Evolutionary conservation across 1,284 basidiomycete species (phyloP).

Genomic region (Kwoniella shivajii): DNA sequence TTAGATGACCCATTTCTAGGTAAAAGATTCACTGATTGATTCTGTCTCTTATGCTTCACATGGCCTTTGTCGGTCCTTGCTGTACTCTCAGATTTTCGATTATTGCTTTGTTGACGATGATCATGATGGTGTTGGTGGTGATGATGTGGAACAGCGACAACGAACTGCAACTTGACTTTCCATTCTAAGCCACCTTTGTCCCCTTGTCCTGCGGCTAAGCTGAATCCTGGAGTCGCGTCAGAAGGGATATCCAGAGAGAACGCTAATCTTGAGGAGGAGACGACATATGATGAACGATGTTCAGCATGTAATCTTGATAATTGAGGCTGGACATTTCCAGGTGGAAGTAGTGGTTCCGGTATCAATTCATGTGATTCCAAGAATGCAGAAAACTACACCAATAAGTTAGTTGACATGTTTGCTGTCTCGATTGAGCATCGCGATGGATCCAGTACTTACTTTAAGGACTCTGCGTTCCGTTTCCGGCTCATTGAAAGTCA

Average conservation of each 20-base stretch:
- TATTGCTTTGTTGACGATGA: constrained; percentile 56
- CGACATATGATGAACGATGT: constrained; percentile 71
- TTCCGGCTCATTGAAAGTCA: constrained; percentile 73
- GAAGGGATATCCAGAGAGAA: constrained; percentile 87
- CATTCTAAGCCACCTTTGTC: constrained; percentile 73
- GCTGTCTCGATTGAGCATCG: background rate
- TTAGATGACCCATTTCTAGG: constrained; percentile 8
- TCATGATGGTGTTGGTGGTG: constrained; percentile 60
- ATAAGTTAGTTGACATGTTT: background rate
- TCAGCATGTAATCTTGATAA: constrained; percentile 71
- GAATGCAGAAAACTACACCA: constrained; percentile 68
- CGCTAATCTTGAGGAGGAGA: constrained; percentile 70
- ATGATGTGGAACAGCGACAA: constrained; percentile 67
- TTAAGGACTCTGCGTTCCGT: constrained; percentile 68
- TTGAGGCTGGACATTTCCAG: constrained; percentile 46
- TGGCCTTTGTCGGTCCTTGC: constrained; percentile 51
- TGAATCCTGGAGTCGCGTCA: constrained; percentile 81
- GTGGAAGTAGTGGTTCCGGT: constrained; percentile 60
- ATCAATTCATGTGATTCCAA: constrained; percentile 83
- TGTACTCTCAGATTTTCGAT: constrained; percentile 40
- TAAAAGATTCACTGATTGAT: constrained; percentile 18
- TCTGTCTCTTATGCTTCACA: constrained; percentile 69
- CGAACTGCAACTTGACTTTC: constrained; percentile 77
- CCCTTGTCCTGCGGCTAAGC: constrained; percentile 53
- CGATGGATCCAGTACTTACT: constrained; percentile 54